phyloP scores from a whole-genome alignment of 371 early-diverging fungal genomes.

The Apophysomyces elegans region DNA sequence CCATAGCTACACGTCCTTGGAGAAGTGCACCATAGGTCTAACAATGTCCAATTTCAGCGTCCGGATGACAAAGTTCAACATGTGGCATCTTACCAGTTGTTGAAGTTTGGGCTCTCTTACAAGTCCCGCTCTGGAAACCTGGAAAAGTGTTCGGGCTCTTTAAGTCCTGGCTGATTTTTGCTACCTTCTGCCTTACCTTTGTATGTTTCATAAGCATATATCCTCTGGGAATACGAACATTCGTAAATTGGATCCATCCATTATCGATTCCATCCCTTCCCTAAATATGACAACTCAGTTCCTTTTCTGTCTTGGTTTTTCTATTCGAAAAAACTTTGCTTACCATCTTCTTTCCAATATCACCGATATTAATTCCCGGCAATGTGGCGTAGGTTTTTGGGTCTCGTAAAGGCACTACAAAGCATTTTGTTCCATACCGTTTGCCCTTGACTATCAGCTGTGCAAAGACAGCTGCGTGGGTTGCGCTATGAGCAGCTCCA shows the following conservation, averaged over 20 bases:
- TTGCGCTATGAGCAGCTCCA: constrained; percentile 86
- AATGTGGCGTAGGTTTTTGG: constrained; percentile 59
- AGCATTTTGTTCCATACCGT: constrained; percentile 80
- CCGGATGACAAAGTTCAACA: too few species aligned
- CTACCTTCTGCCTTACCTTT: constrained; percentile 52
- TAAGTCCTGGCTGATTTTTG: not conserved
- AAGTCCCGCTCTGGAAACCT: constrained; percentile 69
- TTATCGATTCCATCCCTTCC: constrained; percentile 85
- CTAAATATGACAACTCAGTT: constrained; percentile 12
- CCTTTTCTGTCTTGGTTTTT: not conserved
- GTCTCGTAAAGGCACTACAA: constrained; percentile 73
- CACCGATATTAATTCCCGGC: constrained; percentile 73
- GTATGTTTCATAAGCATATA: constrained; percentile 94
- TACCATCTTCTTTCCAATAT: constrained; percentile 76
- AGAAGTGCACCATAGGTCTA: constrained; percentile 89
- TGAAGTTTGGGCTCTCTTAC: constrained; percentile 69
- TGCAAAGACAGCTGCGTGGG: constrained; percentile 83
- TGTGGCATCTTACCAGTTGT: constrained; percentile 37
- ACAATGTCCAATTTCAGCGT: too few species aligned
- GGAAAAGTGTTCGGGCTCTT: not conserved
- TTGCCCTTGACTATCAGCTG: constrained; percentile 80
- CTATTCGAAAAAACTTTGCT: too few species aligned
- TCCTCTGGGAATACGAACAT: constrained; percentile 78
- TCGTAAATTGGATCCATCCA: constrained; percentile 86
- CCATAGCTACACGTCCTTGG: constrained; percentile 90